Evolutionary conservation across 306 rosid species (phyloP).

Genomic region (Quercus agrifolia): DNA sequence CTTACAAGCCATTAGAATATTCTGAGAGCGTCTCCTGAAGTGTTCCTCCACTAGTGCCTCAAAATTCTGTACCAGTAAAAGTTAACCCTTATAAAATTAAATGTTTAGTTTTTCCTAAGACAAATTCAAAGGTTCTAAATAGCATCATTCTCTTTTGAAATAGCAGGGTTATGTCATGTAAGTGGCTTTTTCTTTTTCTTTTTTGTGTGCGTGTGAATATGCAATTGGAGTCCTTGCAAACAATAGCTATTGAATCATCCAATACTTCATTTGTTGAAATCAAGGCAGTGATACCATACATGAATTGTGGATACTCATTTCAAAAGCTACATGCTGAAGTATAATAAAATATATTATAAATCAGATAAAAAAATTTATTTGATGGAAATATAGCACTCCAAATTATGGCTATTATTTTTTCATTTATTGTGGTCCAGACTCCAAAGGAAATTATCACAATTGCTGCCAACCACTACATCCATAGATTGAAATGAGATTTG

Average conservation of each 20-base stretch:
- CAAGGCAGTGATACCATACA: background rate
- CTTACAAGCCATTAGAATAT: conserved; percentile 66
- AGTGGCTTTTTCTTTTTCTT: background rate
- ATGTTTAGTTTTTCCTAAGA: conserved; percentile 2
- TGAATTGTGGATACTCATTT: background rate
- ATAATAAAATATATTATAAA: background rate
- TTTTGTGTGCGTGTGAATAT: background rate
- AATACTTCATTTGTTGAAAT: background rate
- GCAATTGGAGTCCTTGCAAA: background rate
- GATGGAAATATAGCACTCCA: background rate
- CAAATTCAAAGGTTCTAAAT: background rate
- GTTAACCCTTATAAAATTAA: conserved; percentile 6
- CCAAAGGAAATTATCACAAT: background rate
- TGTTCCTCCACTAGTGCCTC: conserved; percentile 79
- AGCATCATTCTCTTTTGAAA: too few species aligned
- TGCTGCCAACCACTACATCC: background rate
- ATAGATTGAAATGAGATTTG: background rate
- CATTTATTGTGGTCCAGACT: background rate
- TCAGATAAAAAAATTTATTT: background rate
- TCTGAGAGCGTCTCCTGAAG: conserved; percentile 47
- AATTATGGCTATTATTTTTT: background rate
- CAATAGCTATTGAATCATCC: background rate
- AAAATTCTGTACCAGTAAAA: conserved; percentile 63
- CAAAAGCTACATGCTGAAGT: background rate
- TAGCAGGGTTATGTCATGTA: background rate